Evolutionary conservation across 345 rosid species (phyloP), one percentile per base, ranked within the genome.

Genomic region (Acer saccharum): DNA sequence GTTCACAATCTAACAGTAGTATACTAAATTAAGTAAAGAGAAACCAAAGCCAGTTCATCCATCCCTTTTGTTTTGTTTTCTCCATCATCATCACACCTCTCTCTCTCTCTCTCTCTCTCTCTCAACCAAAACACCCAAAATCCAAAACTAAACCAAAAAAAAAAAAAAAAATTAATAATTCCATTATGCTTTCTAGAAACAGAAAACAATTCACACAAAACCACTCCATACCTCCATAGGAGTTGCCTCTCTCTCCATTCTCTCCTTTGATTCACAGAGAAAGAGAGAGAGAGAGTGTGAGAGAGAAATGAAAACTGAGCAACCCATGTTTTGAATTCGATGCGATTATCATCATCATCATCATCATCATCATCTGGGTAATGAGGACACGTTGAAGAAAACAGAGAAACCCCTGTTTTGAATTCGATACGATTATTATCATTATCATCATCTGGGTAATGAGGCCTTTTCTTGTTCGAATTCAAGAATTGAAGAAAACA

Each of bases 401-500:
- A 74, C 77, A 16, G 44, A 44, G 77, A 16, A 16, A 69, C 32
- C 65, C 67, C 67, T 17, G 32, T 32, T 74, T 8, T 8, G 52
- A 39, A 43, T 69, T 81, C 87, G 68, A 84, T 84, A 83, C 84
- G 69, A 79, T 65, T 70, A 61, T 32, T 20, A 9, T 32, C 3
- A 32, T 4, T 4, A 5, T 35, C 39, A 35, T 32, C 25, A 6
- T 46, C 78, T 71, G 81, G 77, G 44, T 73, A 7, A 12, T 46
- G 50, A 46, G 46, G 46, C 16, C 55, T 14, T 50, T 50, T 50
- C 55, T 14, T 50, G 4, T 50, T 50, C 55, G 6, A 50, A 20
- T 10, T 21, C 21, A 10, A n/a, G 16, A 67, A 39, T 54, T 54
- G 71, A 43, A n/a, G 23, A 20, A 43, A n/a, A 41, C 20, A 67